These are phyloP conservation scores for Coemansia sp. DNA, from an alignment of 192 early-diverging fungal genomes.

Conservation along the genomic window DNA sequence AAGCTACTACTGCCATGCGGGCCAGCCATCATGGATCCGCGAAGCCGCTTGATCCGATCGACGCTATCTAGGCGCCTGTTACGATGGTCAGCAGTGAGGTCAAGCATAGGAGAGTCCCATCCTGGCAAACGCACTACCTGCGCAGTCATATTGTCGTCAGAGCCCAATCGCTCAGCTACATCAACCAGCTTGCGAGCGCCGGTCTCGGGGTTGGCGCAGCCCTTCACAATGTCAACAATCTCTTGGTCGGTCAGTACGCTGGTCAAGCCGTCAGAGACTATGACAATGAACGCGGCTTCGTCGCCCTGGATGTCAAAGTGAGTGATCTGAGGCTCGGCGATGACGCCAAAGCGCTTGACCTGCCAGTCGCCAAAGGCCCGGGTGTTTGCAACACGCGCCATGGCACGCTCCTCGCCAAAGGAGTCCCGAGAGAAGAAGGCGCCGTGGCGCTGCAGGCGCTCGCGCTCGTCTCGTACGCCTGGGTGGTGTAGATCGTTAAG, in stretches of 20 bases:
- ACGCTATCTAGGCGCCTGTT: slow-evolving; percentile 60
- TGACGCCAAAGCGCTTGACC: slow-evolving; percentile 68
- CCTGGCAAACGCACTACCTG: slow-evolving; percentile 69
- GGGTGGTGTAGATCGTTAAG: slow-evolving; percentile 71
- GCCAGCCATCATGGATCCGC: slow-evolving; percentile 47
- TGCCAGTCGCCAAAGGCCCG: slow-evolving; percentile 69
- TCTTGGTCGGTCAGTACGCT: slow-evolving; percentile 73
- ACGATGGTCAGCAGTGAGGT: slow-evolving; percentile 65
- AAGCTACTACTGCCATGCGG: slow-evolving; percentile 32
- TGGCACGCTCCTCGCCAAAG: slow-evolving; percentile 68
- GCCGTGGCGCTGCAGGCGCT: slow-evolving; percentile 65
- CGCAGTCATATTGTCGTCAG: slow-evolving; percentile 71
- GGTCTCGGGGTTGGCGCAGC: slow-evolving; percentile 55
- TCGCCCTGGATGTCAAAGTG: slow-evolving; percentile 55
- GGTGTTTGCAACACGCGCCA: slow-evolving; percentile 65
- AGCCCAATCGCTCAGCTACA: slow-evolving; percentile 61
- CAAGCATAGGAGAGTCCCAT: slow-evolving; percentile 66
- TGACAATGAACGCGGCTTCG: slow-evolving; percentile 66
- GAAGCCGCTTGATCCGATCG: slow-evolving; percentile 40
- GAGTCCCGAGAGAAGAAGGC: slow-evolving; percentile 75
- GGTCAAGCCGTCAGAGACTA: slow-evolving; percentile 70
- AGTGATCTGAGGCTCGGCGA: slow-evolving; percentile 68
- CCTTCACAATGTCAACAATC: slow-evolving; percentile 68
- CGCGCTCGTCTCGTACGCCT: slow-evolving; percentile 56
- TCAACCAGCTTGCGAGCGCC: slow-evolving; percentile 63